Conservation (phyloP, 768 basidiomycete genomes). For the Russula sp. region DNA sequence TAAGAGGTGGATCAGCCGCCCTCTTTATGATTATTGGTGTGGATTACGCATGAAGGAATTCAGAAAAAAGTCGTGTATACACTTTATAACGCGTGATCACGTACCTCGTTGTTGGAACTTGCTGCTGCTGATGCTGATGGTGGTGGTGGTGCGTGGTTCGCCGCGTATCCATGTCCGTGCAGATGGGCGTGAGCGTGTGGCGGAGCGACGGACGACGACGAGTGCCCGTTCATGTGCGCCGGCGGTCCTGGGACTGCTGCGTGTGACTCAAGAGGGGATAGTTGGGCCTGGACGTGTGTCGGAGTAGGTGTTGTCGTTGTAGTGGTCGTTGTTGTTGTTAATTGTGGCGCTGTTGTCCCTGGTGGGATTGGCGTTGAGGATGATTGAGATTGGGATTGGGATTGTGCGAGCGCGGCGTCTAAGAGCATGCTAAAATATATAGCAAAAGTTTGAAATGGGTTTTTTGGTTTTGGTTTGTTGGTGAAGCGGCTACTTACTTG, state of each 20-base stretch:
- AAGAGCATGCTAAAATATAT: conserved; percentile 30
- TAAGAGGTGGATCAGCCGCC: neutral
- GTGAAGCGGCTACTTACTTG: conserved; percentile 17
- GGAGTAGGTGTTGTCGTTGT: conserved; percentile 1
- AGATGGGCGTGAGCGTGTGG: neutral
- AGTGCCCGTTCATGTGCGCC: neutral
- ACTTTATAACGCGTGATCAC: neutral
- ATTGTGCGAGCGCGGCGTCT: conserved; percentile 25
- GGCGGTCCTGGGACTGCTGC: neutral
- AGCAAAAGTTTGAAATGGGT: too few species aligned
- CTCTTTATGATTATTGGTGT: neutral
- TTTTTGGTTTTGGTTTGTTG: too few species aligned
- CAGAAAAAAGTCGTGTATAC: neutral
- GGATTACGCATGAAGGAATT: neutral
- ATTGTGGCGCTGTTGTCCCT: neutral
- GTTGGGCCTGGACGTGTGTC: neutral
- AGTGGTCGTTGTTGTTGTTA: neutral
- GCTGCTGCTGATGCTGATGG: neutral
- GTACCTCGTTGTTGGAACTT: conserved; percentile 4
- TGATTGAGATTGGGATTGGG: neutral
- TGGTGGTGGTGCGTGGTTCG: neutral
- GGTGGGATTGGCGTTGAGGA: neutral
- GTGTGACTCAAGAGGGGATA: neutral
- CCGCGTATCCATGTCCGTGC: conserved; percentile 12
- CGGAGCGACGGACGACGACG: neutral